These are phyloP conservation scores for Fraxinus dipetala DNA, from an alignment of 305 asterid genomes.

Conservation along the genomic window DNA sequence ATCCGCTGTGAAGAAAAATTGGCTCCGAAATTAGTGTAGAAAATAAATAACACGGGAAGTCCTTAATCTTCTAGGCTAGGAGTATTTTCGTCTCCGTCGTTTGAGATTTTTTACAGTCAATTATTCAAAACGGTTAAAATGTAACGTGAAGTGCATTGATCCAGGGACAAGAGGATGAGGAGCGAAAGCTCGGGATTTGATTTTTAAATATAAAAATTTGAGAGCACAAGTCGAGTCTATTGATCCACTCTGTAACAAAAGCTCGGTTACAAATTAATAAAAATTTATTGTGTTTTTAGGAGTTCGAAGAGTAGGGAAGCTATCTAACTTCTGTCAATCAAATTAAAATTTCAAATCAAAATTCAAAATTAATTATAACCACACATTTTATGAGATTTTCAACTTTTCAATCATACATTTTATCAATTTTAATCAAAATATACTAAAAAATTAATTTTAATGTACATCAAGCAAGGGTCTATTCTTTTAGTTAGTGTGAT, in stretches of 20 bases:
- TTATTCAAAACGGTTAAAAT: not conserved
- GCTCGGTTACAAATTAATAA: not conserved
- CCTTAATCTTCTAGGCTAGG: not conserved
- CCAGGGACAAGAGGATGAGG: not conserved
- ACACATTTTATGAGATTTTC: too few species aligned
- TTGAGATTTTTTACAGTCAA: not conserved
- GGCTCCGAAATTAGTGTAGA: not conserved
- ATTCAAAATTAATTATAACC: too few species aligned
- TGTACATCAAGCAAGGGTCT: too few species aligned
- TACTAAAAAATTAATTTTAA: too few species aligned
- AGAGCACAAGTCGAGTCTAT: not conserved
- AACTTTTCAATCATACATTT: too few species aligned
- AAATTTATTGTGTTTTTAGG: not conserved
- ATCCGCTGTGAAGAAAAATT: slow-evolving; percentile 13
- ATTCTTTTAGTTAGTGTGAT: too few species aligned
- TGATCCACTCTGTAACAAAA: not conserved
- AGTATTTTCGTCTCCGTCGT: not conserved
- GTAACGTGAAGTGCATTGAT: not conserved
- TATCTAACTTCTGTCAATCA: too few species aligned
- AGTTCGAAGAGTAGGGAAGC: not conserved
- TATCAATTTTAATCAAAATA: too few species aligned
- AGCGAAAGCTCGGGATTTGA: not conserved
- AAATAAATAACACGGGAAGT: not conserved
- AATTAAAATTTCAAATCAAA: too few species aligned
- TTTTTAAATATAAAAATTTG: not conserved